Base-by-base conservation (phyloP, 768 basidiomycete genomes). In the Pleurotus citrinopileatus region DNA sequence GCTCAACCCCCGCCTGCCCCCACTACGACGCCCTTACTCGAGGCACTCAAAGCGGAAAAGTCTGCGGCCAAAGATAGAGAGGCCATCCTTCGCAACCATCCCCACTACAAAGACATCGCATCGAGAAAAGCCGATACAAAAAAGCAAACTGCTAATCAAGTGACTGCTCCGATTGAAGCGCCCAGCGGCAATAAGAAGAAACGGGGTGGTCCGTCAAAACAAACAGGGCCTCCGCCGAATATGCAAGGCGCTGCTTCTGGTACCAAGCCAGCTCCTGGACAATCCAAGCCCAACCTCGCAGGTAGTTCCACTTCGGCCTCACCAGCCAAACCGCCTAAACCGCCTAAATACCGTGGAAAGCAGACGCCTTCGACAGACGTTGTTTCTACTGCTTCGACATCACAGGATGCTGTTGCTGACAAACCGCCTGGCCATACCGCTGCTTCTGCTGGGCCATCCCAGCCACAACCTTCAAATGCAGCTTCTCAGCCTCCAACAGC, bases 11-110 rank as follows among this genome's bases (percentile, higher is more conserved):
- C 78, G 0, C 73, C 80, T 1, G 76, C 72, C 40, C 89, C 91
- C 1, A 94, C 86, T 58, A 87, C 89, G 0, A 97, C 96, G 0
- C 96, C 96, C 0, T 81, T 98, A 19, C 83, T 99, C 43, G 95
- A 96, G 64, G 92, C 94, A 1, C 84, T 98, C 58, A 91, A 93
- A 59, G 89, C 91, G 0, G 88, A 92, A 67, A 89, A 87, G 63
- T 77, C 78, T 4, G 80, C 82, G 0, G 80, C 83, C 61, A 86
- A 80, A 61, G 90, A 89, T 65, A 91, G 84, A 62, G 85, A 87
- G 60, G 72, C 82, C 25, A 89, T 86, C 54, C 71, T 84, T 27
- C 82, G 86, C 34, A 87, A 83, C 53, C 87, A 91, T 34, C 79
- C 82, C 0, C 89, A 88, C 63, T 86, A 87, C 70, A 85, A 84